Conservation (phyloP, 192 early-diverging fungal species). For the Umbelopsis ramanniana region DNA sequence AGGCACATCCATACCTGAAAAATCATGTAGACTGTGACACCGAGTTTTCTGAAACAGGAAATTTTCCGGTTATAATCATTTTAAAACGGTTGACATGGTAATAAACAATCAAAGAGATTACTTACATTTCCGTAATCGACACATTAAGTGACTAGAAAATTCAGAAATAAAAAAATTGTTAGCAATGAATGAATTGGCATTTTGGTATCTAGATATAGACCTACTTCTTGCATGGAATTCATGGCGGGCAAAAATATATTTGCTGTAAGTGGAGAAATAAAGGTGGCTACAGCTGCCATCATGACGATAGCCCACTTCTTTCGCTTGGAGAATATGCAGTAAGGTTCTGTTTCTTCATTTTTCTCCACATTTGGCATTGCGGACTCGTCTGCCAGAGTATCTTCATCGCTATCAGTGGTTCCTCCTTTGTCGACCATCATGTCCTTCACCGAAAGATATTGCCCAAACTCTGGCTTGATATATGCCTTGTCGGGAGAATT, state of each 20-base stretch:
- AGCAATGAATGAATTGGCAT: not conserved
- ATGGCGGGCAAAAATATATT: conserved; percentile 32
- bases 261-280: conserved; percentile 27
- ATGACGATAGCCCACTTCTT: conserved; percentile 20
- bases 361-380: not conserved
- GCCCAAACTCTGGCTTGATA: not conserved
- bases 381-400: not conserved
- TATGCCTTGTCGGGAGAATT: not conserved
- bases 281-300: conserved; percentile 18
- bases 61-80: not conserved
- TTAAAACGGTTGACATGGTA: not conserved
- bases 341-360: not conserved
- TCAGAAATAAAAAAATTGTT: not conserved
- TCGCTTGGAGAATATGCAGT: conserved; percentile 12
- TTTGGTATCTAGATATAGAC: conserved; percentile 1
- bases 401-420: not conserved
- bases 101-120: not conserved
- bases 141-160: not conserved
- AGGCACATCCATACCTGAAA: conserved; percentile 26
- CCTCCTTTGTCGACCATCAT: not conserved
- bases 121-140: conserved; percentile 1
- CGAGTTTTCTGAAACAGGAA: conserved; percentile 17
- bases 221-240: conserved; percentile 23
- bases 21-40: conserved; percentile 36
- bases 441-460: not conserved